These are phyloP conservation scores for Glarea lozoyensis DNA, from an alignment of 495 filamentous ascomycete species.

Conservation along the genomic window DNA sequence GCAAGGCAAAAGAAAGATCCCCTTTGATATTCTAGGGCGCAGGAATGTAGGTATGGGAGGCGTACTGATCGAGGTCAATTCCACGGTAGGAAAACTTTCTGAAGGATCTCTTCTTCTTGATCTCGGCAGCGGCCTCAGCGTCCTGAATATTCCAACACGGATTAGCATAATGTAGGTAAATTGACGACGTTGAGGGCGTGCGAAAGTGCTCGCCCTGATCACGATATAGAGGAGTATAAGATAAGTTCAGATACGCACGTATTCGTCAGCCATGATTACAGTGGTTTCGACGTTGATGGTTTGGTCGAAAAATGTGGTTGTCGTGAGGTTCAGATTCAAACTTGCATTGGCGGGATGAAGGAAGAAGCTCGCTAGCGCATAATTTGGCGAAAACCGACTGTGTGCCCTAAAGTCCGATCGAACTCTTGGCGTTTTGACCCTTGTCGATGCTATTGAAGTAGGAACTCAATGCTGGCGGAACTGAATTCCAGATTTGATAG, in stretches of 20 bases:
- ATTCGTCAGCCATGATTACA: slow-evolving; percentile 93
- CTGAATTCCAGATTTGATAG: too few species aligned
- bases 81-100: slow-evolving; percentile 99
- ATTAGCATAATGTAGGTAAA: slow-evolving; percentile 29
- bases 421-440: too few species aligned
- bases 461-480: too few species aligned
- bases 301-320: slow-evolving; percentile 37
- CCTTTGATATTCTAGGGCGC: slow-evolving; percentile 27
- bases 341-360: slow-evolving; percentile 2
- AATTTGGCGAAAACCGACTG: too few species aligned
- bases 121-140: slow-evolving; percentile 92
- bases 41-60: slow-evolving; percentile 18
- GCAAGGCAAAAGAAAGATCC: slow-evolving; percentile 15
- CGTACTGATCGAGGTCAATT: slow-evolving; percentile 97
- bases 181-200: too few species aligned
- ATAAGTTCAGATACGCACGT: slow-evolving; percentile 53
- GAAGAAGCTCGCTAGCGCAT: slow-evolving; percentile 13
- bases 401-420: too few species aligned
- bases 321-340: slow-evolving; percentile 6
- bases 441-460: too few species aligned
- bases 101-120: slow-evolving; percentile 99
- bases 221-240: not conserved
- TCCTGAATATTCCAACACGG: slow-evolving; percentile 46
- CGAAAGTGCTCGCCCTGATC: not conserved
- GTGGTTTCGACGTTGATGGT: slow-evolving; percentile 41